These are phyloP conservation scores for Selenicereus undatus DNA, from an alignment of 148 eudicot genomes.

Conservation along the genomic window DNA sequence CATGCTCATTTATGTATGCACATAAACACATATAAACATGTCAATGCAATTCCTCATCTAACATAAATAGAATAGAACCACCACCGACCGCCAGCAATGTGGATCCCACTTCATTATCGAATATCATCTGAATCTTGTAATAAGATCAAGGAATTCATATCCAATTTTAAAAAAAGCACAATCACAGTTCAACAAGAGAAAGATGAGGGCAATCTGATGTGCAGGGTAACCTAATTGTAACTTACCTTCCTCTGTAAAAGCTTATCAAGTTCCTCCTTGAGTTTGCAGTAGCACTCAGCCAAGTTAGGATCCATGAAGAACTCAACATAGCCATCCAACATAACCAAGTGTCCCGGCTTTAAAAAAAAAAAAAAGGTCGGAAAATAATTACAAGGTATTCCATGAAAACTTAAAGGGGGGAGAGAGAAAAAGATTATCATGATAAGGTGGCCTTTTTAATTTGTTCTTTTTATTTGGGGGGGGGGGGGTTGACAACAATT, in stretches of 20 bases:
- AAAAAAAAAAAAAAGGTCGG: not conserved
- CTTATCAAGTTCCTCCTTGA: constrained; percentile 77
- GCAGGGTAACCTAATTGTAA: not conserved
- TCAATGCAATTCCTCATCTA: too few relatives aligned
- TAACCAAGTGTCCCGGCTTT: constrained; percentile 84
- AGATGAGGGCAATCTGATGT: not conserved
- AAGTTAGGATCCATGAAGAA: constrained; percentile 93
- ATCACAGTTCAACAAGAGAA: not conserved
- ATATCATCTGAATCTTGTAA: not conserved
- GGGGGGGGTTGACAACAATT: constrained; percentile 13
- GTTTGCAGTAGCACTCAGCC: constrained; percentile 80
- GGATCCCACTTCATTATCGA: too few relatives aligned
- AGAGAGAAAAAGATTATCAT: not conserved
- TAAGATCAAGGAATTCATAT: not conserved
- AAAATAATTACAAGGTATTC: constrained; percentile 1
- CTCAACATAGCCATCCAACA: constrained; percentile 89
- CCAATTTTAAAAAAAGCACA: not conserved
- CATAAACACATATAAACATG: too few relatives aligned
- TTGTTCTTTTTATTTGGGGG: too few relatives aligned
- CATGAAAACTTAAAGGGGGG: not conserved
- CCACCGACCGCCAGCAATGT: too few relatives aligned
- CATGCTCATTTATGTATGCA: too few relatives aligned
- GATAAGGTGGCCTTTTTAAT: too few relatives aligned
- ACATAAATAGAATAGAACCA: too few relatives aligned
- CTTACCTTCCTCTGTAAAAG: constrained; percentile 80